Conservation (phyloP, 2,329 filamentous ascomycete genomes). For the Fusarium foetens region DNA sequence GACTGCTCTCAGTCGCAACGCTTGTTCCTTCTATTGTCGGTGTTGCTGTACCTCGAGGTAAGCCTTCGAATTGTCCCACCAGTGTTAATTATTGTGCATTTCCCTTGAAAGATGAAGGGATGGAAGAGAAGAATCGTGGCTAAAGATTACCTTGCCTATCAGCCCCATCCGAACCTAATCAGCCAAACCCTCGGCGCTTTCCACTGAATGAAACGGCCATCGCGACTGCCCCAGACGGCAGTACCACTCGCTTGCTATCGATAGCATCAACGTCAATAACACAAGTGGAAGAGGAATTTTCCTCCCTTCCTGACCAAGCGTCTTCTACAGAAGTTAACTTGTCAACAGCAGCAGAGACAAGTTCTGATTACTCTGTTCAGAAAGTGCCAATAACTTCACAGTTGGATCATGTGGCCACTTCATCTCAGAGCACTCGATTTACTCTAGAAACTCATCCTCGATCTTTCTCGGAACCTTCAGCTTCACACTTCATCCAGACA, state of each 20-base stretch:
- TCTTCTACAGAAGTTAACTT: neutral
- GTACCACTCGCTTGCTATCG: conserved; percentile 21
- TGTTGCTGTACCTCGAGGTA: conserved; percentile 32
- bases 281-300: neutral
- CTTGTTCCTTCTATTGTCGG: conserved; percentile 23
- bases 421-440: neutral
- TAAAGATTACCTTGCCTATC: neutral
- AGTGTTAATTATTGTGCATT: neutral
- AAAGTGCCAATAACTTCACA: neutral
- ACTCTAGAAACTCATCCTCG: neutral
- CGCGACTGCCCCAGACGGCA: conserved; percentile 14
- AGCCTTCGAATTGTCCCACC: conserved; percentile 6
- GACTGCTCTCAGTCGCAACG: conserved; percentile 33
- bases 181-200: conserved; percentile 19
- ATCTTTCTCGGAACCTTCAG: neutral
- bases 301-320: neutral
- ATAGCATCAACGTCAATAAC: neutral
- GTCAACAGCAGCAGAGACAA: neutral
- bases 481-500: neutral
- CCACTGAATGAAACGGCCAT: conserved; percentile 27
- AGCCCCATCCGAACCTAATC: conserved; percentile 15
- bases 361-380: neutral
- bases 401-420: neutral
- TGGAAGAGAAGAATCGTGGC: neutral
- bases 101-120: neutral